Evolutionary conservation across 1,284 basidiomycete species (phyloP).

Genomic region (Chalciporus sp.): DNA sequence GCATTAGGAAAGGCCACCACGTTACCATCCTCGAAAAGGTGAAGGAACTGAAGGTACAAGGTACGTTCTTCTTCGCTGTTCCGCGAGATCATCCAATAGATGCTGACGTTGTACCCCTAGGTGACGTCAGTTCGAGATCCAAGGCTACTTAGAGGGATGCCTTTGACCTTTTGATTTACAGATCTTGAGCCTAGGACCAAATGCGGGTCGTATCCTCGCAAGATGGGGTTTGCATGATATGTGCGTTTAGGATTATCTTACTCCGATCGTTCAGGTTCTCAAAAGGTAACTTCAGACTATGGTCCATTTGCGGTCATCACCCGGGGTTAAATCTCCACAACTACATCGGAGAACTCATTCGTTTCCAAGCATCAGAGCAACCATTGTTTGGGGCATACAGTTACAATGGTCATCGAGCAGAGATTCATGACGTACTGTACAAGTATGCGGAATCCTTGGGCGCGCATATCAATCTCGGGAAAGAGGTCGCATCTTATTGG

Average conservation of each 20-base stretch:
- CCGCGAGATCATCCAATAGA: not conserved
- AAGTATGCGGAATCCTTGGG: constrained; percentile 21
- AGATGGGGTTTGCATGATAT: constrained; percentile 23
- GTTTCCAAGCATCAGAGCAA: constrained; percentile 14
- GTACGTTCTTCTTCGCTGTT: constrained; percentile 11
- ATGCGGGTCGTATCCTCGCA: constrained; percentile 16
- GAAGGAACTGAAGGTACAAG: constrained; percentile 10
- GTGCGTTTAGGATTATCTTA: not conserved
- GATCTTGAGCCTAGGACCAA: constrained; percentile 1
- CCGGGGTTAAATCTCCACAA: constrained; percentile 19
- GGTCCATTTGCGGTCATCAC: constrained; percentile 20
- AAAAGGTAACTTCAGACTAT: constrained; percentile 11
- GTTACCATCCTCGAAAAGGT: constrained; percentile 32
- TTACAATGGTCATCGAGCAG: constrained; percentile 29
- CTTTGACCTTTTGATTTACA: not conserved
- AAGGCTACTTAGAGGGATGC: not conserved
- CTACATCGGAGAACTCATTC: constrained; percentile 19
- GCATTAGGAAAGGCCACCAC: constrained; percentile 29
- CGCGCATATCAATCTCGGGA: constrained; percentile 21
- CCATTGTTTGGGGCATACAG: constrained; percentile 18
- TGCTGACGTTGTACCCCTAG: not conserved
- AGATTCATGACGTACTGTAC: constrained; percentile 21
- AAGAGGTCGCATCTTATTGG: constrained; percentile 22
- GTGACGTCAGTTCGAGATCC: not conserved
- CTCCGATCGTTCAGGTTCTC: not conserved